Evolutionary conservation across 768 basidiomycete genomes (phyloP).

Genomic region (Amanita jacksonii): DNA sequence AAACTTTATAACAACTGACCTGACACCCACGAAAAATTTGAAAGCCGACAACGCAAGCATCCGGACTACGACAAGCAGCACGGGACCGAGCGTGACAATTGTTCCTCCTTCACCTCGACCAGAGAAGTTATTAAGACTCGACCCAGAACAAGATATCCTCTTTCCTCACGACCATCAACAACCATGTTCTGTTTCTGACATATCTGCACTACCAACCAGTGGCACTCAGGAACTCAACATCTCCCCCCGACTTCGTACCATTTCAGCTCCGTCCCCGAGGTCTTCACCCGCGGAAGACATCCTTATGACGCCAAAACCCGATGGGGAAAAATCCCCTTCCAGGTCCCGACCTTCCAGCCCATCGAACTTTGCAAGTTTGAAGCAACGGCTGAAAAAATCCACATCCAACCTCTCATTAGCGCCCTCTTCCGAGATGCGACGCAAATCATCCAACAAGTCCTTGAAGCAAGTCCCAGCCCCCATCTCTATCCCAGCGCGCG

Average conservation of each 20-base stretch:
- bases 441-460: slow-evolving; percentile 14
- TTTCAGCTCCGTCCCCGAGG: slow-evolving; percentile 9
- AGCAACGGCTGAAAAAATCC: slow-evolving; percentile 4
- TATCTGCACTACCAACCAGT: background rate
- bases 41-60: background rate
- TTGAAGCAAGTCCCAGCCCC: slow-evolving; percentile 10
- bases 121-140: background rate
- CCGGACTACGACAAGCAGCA: background rate
- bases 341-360: slow-evolving; percentile 6
- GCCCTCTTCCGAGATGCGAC: slow-evolving; percentile 10
- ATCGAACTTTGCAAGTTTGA: slow-evolving; percentile 4
- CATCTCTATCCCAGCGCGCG: slow-evolving; percentile 8
- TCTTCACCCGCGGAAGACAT: slow-evolving; percentile 3
- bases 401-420: slow-evolving; percentile 7
- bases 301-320: slow-evolving; percentile 6
- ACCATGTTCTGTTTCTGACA: background rate
- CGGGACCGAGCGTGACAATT: slow-evolving; percentile 2
- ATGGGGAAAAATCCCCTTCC: background rate
- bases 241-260: slow-evolving; percentile 4
- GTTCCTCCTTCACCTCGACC: slow-evolving; percentile 6
- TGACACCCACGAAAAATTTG: background rate
- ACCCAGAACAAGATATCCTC: slow-evolving; percentile 1
- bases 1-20: background rate
- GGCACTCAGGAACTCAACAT: background rate
- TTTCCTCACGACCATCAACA: background rate